Percentiles rank a stretch among this genome's conserved stretches.
Conservation (phyloP, 106 monocot species). For the Dendrobium chrysotoxum region DNA sequence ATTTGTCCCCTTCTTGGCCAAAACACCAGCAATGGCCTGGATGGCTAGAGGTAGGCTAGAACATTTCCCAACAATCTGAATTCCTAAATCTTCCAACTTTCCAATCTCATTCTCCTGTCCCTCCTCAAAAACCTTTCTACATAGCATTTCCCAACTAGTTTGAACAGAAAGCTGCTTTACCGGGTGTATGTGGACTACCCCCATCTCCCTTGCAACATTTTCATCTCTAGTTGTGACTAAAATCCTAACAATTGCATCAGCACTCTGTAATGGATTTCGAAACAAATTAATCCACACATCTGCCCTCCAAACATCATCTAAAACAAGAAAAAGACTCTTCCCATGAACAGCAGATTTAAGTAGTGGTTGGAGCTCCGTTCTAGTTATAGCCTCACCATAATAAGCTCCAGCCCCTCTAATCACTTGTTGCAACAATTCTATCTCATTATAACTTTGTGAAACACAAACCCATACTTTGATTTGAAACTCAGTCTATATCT, state of each 20-base stretch:
- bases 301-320: constrained; percentile 42
- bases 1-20: constrained; percentile 10
- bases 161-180: constrained; percentile 5
- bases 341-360: background rate
- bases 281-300: constrained; percentile 35
- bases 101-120: constrained; percentile 7
- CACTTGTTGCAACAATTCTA: constrained; percentile 16
- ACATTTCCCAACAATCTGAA: constrained; percentile 28
- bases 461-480: constrained; percentile 16
- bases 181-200: constrained; percentile 13
- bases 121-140: constrained; percentile 11
- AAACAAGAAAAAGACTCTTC: constrained; percentile 35
- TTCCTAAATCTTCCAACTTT: constrained; percentile 10
- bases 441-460: constrained; percentile 15
- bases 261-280: constrained; percentile 13
- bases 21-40: constrained; percentile 30
- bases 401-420: constrained; percentile 10
- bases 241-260: constrained; percentile 12
- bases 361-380: constrained; percentile 8
- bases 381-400: constrained; percentile 1
- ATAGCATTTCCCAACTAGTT: constrained; percentile 28
- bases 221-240: constrained; percentile 35
- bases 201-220: constrained; percentile 22
- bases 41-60: constrained; percentile 42
- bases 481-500: constrained; percentile 4